Percentiles rank a stretch among this genome's conserved stretches.
Evolutionary conservation across 2,329 filamentous ascomycete species (phyloP).

Genomic region (Thielaviopsis ethacetica): DNA sequence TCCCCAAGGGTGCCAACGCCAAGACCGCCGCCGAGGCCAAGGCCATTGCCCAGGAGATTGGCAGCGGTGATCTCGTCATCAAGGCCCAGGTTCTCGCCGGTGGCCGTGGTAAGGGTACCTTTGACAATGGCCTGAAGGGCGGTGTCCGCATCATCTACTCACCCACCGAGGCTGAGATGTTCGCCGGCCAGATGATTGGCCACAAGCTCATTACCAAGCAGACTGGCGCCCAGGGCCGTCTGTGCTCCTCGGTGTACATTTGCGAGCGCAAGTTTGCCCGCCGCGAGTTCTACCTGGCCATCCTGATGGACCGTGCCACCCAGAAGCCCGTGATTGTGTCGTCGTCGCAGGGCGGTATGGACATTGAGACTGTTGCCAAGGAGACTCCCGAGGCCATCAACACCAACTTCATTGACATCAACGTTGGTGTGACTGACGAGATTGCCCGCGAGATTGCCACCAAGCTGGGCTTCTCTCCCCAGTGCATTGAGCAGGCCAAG

Average conservation of each 20-base stretch:
- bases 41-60: slow-evolving; percentile 75
- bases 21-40: slow-evolving; percentile 75
- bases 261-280: slow-evolving; percentile 99
- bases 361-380: slow-evolving; percentile 97
- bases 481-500: slow-evolving; percentile 91
- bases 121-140: slow-evolving; percentile 97
- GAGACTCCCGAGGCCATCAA: slow-evolving; percentile 91
- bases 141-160: slow-evolving; percentile 98
- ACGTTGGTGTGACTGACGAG: slow-evolving; percentile 86
- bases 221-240: slow-evolving; percentile 80
- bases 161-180: slow-evolving; percentile 89
- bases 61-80: slow-evolving; percentile 95
- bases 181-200: slow-evolving; percentile 98
- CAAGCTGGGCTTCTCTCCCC: slow-evolving; percentile 92
- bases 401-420: slow-evolving; percentile 87
- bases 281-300: slow-evolving; percentile 95
- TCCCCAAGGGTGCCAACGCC: slow-evolving; percentile 80
- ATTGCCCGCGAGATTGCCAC: slow-evolving; percentile 79
- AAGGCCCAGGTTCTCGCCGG: slow-evolving; percentile 98
- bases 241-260: slow-evolving; percentile 97
- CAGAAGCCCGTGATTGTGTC: slow-evolving; percentile 93
- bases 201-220: slow-evolving; percentile 99
- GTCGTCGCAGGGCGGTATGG: slow-evolving; percentile 97
- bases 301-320: slow-evolving; percentile 89
- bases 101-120: slow-evolving; percentile 92